Percentiles rank a stretch among this genome's conserved stretches.
Conservation (phyloP, 257 asterid species). For the Eustoma russellianum region DNA sequence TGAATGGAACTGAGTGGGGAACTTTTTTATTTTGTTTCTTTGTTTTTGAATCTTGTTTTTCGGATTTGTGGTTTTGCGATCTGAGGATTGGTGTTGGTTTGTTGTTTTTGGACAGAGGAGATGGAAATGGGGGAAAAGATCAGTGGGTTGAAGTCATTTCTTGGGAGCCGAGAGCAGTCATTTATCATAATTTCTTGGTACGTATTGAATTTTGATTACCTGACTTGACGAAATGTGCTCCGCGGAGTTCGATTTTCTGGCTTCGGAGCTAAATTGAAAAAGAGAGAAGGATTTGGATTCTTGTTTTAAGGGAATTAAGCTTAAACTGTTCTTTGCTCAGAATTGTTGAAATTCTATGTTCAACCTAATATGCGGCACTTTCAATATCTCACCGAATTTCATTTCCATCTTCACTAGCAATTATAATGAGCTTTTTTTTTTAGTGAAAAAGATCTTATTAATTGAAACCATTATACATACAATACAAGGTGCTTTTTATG, state of each 20-base stretch:
- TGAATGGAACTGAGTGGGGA: constrained; percentile 7
- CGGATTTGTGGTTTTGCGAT: not conserved
- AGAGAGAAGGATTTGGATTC: no score
- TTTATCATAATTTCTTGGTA: constrained; percentile 87
- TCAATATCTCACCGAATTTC: no score
- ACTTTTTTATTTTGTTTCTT: not conserved
- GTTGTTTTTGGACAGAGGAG: constrained; percentile 28
- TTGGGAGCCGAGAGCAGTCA: constrained; percentile 90
- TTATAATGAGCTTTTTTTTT: no score
- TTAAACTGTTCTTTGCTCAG: no score
- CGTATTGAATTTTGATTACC: not conserved
- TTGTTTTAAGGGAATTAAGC: no score
- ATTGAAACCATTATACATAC: no score
- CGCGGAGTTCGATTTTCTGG: not conserved
- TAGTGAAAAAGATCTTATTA: no score
- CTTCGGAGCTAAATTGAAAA: no score
- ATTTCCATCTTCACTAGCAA: no score
- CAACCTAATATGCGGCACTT: no score
- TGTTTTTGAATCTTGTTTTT: not conserved
- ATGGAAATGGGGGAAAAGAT: constrained; percentile 50
- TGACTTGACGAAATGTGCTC: not conserved
- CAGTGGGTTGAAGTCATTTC: constrained; percentile 93
- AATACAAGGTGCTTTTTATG: no score
- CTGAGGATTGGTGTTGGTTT: constrained; percentile 1
- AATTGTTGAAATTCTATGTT: no score